Conservation (phyloP, 495 filamentous ascomycete genomes). For the Hyaloscypha bicolor region DNA sequence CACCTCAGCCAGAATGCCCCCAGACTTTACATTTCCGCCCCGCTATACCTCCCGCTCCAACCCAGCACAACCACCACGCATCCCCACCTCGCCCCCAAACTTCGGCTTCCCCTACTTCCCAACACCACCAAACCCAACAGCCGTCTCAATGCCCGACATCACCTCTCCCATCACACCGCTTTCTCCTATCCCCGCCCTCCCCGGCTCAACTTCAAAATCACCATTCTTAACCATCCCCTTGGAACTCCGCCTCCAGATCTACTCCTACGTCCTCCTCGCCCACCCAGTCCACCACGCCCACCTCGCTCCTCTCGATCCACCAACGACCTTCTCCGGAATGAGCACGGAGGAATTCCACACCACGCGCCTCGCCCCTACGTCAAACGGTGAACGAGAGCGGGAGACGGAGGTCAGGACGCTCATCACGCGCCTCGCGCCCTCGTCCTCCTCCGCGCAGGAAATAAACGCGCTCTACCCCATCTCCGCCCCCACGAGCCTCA, state of each 20-base stretch:
- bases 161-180: neutral
- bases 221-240: constrained; percentile 23
- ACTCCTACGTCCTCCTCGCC: constrained; percentile 18
- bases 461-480: neutral
- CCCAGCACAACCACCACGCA: neutral
- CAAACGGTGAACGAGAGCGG: neutral
- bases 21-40: neutral
- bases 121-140: constrained; percentile 12
- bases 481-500: neutral
- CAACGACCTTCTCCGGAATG: neutral
- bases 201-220: neutral
- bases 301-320: constrained; percentile 16
- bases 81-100: constrained; percentile 20
- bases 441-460: neutral
- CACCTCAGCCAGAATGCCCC: neutral
- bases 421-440: neutral
- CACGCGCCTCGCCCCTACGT: neutral
- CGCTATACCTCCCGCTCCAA: constrained; percentile 11
- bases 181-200: neutral
- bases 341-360: constrained; percentile 16
- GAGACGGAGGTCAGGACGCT: neutral
- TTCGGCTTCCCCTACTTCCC: constrained; percentile 16
- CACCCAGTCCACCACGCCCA: constrained; percentile 23
- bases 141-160: neutral
- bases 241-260: constrained; percentile 30